Base-by-base conservation (phyloP, 345 rosid genomes). In the Melastoma malabathricum region DNA sequence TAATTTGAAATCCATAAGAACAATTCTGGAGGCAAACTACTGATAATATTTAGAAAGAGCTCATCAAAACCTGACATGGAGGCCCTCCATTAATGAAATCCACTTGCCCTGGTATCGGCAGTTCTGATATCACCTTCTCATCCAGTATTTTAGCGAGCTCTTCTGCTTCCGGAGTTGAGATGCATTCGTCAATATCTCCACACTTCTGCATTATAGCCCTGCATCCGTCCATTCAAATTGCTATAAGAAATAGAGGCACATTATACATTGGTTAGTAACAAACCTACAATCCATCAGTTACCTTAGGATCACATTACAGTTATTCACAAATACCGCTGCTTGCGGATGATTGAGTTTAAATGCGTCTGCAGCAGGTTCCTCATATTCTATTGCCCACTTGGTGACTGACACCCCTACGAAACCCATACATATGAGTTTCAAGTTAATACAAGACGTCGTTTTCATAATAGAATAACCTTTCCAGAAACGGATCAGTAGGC, bases 51-150 rank as follows among this genome's bases (percentile, higher is more conserved):
- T 23, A 16, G 22, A 16, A 50, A 41, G 18, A 4, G 15, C 38
- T 14, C 13, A 34, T 13, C 1, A 20, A 39, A 61, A 84, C 96
- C 82, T 90, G 98, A 60, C 98, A 90, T 23, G 98, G 96, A 66
- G 96, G 98, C 20, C 98, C 98, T 43, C 98, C 96, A 25, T 73
- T 83, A 68, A 90, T 90, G 63, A 90, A 90, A 52, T 90, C 96
- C 19, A 90, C 98, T 48, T 80, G 76, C 19, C 98, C 92, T 10
- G 80, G 80, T 45, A 47, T 18, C 2, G 80, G 80, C 52, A 75
- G 54, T 47, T 61, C 54, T 48, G 56, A 57, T 5, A 66, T 72
- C 50, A 65, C 68, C 64, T 75, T 61, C 51, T 72, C 77, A 61
- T 64, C 61, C 47, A 75, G 74, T 19, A 52, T 25, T 31, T 62